Evolutionary conservation across 228 moss, liverwort and hornwort species (phyloP), one percentile per base, ranked within the genome.

Genomic region (Sphagnum magellanicum): DNA sequence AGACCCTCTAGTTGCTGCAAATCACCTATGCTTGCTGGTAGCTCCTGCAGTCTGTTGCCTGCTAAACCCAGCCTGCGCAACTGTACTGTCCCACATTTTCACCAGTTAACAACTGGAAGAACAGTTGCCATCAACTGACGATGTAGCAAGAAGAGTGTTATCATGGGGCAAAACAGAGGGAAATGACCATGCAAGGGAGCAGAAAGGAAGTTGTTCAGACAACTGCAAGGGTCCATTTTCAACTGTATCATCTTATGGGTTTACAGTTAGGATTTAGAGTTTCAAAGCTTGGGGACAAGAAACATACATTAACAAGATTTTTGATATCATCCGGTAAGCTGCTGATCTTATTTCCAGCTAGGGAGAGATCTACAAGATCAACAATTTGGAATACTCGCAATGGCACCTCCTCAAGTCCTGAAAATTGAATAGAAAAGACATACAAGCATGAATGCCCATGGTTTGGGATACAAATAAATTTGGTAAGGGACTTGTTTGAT

Each of bases 361-460:
- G 88, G 15, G 93, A 93, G 64, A 93, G 89, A 63, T 93, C 93
- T 48, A 78, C 79, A 62, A 93, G 93, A 64, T 85, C 87, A 16
- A 63, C 59, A 49, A 93, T 76, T 73, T 89, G 68, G 17, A 91
- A 91, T 51, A 93, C 80, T 68, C 81, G 84, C 13, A 83, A 52
- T 68, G 93, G 93, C 72, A 93, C 77, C 76, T 91, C 93, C 67
- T 72, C 72, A 63, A 93, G 93, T 61, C 93, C 92, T 92, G 75
- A 13, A 14, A 58, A 53, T 16, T 60, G 55, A 63, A n/a, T 8
- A 8, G 63, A 55, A 32, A 47, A 47, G 6, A 8, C 13, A 14
- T 9, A 8, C 49, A 10, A 50, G 32, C 6, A 6, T 66, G 46
- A 50, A 66, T 49, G n/a, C 66, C 7, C 17, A 0, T 6, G 66